phyloP scores from a whole-genome alignment of 306 rosid species.

The Rubus idaeus region DNA sequence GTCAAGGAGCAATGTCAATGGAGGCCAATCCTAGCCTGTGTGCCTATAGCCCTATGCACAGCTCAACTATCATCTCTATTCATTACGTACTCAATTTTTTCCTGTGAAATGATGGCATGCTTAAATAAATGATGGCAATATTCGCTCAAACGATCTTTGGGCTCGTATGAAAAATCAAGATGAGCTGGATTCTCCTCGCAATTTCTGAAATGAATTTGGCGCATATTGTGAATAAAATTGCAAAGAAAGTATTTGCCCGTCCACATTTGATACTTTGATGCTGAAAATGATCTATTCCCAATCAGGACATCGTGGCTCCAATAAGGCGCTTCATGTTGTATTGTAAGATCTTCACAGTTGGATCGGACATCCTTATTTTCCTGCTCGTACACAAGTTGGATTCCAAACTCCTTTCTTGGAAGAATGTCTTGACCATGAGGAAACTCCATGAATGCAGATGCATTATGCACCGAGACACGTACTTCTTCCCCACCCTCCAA shows the following conservation, averaged over 20 bases:
- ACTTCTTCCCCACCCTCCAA: background rate
- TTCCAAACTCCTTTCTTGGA: background rate
- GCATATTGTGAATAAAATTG: background rate
- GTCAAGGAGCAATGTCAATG: background rate
- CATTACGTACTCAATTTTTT: background rate
- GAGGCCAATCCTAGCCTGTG: background rate
- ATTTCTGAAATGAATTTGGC: background rate
- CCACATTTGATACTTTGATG: background rate
- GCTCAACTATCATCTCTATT: background rate
- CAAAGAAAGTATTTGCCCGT: background rate
- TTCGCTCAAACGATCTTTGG: background rate
- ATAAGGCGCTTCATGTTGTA: background rate
- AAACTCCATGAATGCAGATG: background rate
- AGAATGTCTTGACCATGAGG: background rate
- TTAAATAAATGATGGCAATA: background rate
- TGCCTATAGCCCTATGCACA: background rate
- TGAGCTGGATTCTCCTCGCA: background rate
- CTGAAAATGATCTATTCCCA: background rate
- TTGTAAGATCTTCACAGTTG: background rate
- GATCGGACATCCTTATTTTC: background rate
- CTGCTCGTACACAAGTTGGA: background rate
- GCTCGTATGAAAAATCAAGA: background rate
- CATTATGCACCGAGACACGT: background rate
- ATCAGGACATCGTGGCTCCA: too few relatives aligned
- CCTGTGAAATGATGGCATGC: background rate